These are phyloP conservation scores for Volvariella volvacea DNA, from an alignment of 1,284 basidiomycete genomes.

Conservation along the genomic window DNA sequence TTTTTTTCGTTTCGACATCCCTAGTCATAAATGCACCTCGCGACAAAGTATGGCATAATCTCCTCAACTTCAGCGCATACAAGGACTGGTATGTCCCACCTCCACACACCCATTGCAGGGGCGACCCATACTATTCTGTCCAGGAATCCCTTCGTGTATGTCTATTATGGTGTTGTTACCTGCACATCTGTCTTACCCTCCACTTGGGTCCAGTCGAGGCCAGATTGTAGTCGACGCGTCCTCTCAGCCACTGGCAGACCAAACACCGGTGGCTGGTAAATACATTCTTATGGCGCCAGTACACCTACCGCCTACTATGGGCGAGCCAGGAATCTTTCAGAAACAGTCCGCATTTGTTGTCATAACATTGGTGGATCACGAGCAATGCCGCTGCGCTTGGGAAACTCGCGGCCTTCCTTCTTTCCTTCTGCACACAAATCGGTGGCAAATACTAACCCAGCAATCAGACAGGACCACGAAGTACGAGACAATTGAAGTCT, in stretches of 20 bases:
- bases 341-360: conserved; percentile 29
- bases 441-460: conserved; percentile 58
- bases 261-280: conserved; percentile 40
- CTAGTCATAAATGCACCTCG: conserved; percentile 35
- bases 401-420: conserved; percentile 29
- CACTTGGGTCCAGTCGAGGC: conserved; percentile 41
- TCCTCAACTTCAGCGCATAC: conserved; percentile 41
- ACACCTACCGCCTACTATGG: conserved; percentile 53
- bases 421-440: conserved; percentile 46
- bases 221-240: conserved; percentile 43
- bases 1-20: conserved; percentile 29
- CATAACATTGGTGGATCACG: conserved; percentile 44
- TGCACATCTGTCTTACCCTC: conserved; percentile 3
- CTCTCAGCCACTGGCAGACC: conserved; percentile 35
- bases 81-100: conserved; percentile 42
- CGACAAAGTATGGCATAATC: conserved; percentile 38
- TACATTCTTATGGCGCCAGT: conserved; percentile 42
- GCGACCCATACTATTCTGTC: background rate
- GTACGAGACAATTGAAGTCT: conserved; percentile 63
- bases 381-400: conserved; percentile 55
- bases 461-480: conserved; percentile 33
- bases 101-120: conserved; percentile 6
- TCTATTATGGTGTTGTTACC: conserved; percentile 10
- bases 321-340: conserved; percentile 26
- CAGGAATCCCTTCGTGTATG: conserved; percentile 67